Percentiles rank a stretch among this genome's conserved stretches.
phyloP scores from a whole-genome alignment of 208 protist genomes.

The Trichomonas vaginalis region DNA sequence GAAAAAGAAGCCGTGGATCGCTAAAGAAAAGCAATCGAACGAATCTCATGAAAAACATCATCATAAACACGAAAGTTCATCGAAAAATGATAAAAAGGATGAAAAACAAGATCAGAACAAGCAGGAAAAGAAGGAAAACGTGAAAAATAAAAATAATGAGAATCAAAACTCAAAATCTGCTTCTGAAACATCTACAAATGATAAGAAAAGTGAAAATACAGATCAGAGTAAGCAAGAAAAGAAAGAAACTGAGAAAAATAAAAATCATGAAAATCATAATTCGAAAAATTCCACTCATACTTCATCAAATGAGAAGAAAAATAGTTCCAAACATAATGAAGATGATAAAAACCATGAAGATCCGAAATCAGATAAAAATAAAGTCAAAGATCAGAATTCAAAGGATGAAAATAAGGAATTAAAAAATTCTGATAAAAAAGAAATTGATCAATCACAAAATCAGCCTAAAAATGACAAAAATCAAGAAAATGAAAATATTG shows the following conservation, averaged over 20 bases:
- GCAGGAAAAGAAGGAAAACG: not conserved
- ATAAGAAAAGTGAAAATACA: not conserved
- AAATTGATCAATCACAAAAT: not conserved
- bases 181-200: not conserved
- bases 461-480: not conserved
- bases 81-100: not conserved
- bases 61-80: too few relatives aligned
- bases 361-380: too few relatives aligned
- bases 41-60: too few relatives aligned
- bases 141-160: not conserved
- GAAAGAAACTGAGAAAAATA: not conserved
- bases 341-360: not conserved
- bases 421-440: not conserved
- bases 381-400: not conserved
- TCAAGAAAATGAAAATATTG: not conserved
- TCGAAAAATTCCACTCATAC: not conserved
- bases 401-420: not conserved
- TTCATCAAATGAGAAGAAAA: not conserved
- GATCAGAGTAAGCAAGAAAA: not conserved
- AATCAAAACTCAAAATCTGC: not conserved
- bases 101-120: not conserved
- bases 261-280: not conserved
- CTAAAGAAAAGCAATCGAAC: too few relatives aligned
- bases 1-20: not conserved
- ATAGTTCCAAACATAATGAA: not conserved